Conservation (phyloP, 2,329 filamentous ascomycete genomes). For the Stemphylium vesicarium region DNA sequence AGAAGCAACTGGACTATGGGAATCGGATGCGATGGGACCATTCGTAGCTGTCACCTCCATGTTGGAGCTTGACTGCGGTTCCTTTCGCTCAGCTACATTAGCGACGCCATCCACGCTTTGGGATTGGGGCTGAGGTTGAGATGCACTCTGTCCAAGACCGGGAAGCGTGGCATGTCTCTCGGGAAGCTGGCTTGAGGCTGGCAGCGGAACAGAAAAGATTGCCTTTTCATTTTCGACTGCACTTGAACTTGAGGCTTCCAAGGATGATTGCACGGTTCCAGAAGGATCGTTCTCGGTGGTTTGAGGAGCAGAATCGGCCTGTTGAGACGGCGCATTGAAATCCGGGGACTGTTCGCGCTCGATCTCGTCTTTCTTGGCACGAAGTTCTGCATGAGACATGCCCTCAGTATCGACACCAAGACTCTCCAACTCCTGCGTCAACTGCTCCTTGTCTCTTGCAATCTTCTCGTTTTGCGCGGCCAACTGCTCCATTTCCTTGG, state of each 20-base stretch:
- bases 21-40: background rate
- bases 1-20: slow-evolving; percentile 25
- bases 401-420: slow-evolving; percentile 57
- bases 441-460: slow-evolving; percentile 50
- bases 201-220: background rate
- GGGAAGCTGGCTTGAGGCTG: background rate
- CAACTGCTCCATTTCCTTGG: slow-evolving; percentile 55
- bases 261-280: background rate
- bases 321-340: background rate
- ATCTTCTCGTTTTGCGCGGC: slow-evolving; percentile 48
- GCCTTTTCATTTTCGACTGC: background rate
- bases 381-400: slow-evolving; percentile 53
- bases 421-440: slow-evolving; percentile 57
- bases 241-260: background rate
- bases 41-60: background rate
- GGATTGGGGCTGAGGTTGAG: background rate
- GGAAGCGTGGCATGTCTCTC: slow-evolving; percentile 14
- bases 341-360: slow-evolving; percentile 33
- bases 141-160: slow-evolving; percentile 17
- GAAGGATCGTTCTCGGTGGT: background rate
- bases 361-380: slow-evolving; percentile 51
- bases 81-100: background rate
- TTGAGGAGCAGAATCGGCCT: background rate
- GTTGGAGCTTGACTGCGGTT: background rate
- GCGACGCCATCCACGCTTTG: background rate